Conservation (phyloP, 192 early-diverging fungal species). For the Coemansia sp. region DNA sequence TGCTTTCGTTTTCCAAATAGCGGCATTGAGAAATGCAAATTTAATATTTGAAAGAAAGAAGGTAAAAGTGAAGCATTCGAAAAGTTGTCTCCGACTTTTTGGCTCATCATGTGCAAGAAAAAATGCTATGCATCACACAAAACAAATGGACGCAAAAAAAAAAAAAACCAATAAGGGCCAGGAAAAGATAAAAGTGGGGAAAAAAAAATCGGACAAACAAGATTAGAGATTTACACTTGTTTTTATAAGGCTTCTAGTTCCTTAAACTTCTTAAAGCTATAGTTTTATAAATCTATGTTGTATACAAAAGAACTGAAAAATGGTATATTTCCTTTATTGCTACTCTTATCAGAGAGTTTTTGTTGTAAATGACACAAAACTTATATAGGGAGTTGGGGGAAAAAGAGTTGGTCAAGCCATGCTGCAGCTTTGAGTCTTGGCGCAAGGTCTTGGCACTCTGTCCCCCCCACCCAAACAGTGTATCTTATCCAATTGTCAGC, state of each 20-base stretch:
- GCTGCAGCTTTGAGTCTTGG: constrained; percentile 5
- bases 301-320: background rate
- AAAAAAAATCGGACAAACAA: constrained; percentile 7
- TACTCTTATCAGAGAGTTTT: background rate
- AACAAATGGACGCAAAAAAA: no score
- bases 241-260: background rate
- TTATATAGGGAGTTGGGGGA: no score
- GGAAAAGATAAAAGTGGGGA: no score
- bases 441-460: constrained; percentile 20
- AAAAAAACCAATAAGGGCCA: no score
- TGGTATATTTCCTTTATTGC: no score
- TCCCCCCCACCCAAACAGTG: no score
- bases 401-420: background rate
- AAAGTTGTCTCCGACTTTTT: no score
- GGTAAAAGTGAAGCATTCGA: constrained; percentile 2
- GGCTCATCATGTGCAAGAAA: constrained; percentile 5
- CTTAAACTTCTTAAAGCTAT: no score
- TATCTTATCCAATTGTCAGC: background rate
- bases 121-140: constrained; percentile 11
- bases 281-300: background rate
- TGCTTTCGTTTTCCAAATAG: constrained; percentile 49
- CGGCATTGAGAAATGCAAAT: constrained; percentile 45
- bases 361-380: no score
- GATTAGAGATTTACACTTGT: constrained; percentile 4
- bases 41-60: constrained; percentile 16